A percentile compares a stretch with the other conserved stretches of the same genome.
Conservation (phyloP, 2,329 filamentous ascomycete species). For the Colletotrichum sp. region DNA sequence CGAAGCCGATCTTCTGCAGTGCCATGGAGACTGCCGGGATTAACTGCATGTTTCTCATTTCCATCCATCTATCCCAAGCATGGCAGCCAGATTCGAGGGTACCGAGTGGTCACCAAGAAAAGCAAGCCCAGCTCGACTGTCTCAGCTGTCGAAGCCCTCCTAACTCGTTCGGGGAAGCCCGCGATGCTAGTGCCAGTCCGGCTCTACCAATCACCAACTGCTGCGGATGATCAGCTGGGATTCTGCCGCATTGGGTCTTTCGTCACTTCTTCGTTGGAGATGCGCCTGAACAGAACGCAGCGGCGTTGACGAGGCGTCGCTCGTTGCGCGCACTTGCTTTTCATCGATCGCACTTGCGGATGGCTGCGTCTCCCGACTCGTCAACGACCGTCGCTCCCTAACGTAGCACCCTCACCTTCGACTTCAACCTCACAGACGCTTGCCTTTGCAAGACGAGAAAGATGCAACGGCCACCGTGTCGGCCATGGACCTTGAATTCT, state of each 20-base stretch:
- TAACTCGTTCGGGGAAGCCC: background rate
- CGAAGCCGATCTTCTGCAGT: background rate
- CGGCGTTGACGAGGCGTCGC: background rate
- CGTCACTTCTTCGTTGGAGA: background rate
- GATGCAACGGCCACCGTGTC: background rate
- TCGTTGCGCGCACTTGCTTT: background rate
- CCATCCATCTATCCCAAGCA: background rate
- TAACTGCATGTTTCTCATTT: background rate
- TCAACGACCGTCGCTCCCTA: background rate
- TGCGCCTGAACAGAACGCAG: background rate
- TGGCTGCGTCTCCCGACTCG: background rate
- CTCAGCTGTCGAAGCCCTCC: background rate
- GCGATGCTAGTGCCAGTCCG: constrained; percentile 10
- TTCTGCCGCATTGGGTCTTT: background rate
- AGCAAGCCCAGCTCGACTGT: constrained; percentile 8
- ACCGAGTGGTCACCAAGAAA: background rate
- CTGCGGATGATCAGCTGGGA: constrained; percentile 2
- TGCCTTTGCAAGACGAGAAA: background rate
- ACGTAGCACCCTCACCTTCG: background rate
- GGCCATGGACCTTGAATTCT: background rate
- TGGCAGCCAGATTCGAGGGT: background rate
- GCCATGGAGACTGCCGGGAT: background rate
- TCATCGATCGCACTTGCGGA: background rate
- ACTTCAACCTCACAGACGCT: background rate
- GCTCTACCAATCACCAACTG: background rate